phyloP scores from a whole-genome alignment of 2,329 filamentous ascomycete species.

The Ophiocordyceps robertsii region DNA sequence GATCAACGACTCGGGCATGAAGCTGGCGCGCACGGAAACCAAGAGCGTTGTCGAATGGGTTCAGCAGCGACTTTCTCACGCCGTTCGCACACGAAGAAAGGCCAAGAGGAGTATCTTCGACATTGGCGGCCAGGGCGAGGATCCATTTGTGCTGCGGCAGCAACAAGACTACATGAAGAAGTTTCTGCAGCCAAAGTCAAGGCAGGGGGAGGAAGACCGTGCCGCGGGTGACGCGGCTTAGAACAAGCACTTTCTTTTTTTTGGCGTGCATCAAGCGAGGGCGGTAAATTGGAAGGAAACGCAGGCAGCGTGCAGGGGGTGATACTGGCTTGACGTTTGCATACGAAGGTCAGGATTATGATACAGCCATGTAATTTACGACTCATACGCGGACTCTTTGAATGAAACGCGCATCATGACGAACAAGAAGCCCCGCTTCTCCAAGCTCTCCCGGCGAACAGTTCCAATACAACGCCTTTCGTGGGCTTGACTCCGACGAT shows the following conservation, averaged over 20 bases:
- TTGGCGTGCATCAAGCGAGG: neutral
- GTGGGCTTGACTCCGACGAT: neutral
- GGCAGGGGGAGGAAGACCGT: conserved; percentile 4
- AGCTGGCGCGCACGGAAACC: conserved; percentile 58
- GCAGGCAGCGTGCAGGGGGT: neutral
- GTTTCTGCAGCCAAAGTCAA: conserved; percentile 22
- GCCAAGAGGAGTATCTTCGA: conserved; percentile 40
- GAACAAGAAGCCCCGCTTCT: conserved; percentile 4
- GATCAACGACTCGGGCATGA: conserved; percentile 64
- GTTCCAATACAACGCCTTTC: neutral
- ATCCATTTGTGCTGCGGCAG: conserved; percentile 27
- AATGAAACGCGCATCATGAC: conserved; percentile 12
- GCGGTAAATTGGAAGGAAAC: neutral
- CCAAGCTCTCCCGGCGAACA: neutral
- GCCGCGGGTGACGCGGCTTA: conserved; percentile 2
- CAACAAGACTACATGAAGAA: conserved; percentile 37
- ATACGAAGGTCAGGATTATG: conserved; percentile 6
- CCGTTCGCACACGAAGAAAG: conserved; percentile 51
- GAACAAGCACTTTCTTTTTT: neutral
- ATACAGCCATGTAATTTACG: conserved; percentile 17
- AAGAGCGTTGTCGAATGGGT: conserved; percentile 65
- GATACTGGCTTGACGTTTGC: conserved; percentile 4
- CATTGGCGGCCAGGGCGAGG: conserved; percentile 17
- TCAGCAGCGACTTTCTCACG: conserved; percentile 57
- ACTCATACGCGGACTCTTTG: conserved; percentile 10